These are phyloP conservation scores for Aspergillaceae sp. DNA, from an alignment of 2,329 filamentous ascomycete species.

Conservation along the genomic window DNA sequence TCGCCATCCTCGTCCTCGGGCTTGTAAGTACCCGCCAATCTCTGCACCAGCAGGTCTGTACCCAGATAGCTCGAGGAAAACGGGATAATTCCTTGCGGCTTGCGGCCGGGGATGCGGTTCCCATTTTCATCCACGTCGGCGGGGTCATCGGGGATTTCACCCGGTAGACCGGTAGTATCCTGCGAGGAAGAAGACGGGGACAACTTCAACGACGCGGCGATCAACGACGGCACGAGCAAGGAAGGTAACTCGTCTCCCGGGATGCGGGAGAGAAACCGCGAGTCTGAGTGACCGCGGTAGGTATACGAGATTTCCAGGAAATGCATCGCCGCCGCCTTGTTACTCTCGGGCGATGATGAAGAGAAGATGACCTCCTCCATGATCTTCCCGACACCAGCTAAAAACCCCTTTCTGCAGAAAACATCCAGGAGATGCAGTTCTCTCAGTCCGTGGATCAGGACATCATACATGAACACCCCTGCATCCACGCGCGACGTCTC, in stretches of 20 bases:
- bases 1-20: neutral
- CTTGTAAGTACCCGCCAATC: neutral
- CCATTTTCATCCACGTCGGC: neutral
- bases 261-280: neutral
- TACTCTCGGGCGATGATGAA: neutral
- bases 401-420: neutral
- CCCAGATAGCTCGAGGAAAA: neutral
- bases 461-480: neutral
- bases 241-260: neutral
- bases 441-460: neutral
- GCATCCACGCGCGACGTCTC: neutral
- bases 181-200: neutral
- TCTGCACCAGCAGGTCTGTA: neutral
- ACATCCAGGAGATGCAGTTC: neutral
- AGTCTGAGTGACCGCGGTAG: neutral
- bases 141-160: neutral
- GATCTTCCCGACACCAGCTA: neutral
- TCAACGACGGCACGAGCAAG: neutral
- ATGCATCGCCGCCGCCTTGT: neutral
- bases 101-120: neutral
- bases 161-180: neutral
- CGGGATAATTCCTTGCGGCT: neutral
- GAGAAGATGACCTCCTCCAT: neutral
- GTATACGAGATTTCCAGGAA: slow-evolving; percentile 1
- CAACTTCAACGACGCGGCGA: neutral